Evolutionary conservation across 108 stramenopile species (phyloP), one percentile per base, ranked within the genome.

Genomic region (Cyclotella sp.): DNA sequence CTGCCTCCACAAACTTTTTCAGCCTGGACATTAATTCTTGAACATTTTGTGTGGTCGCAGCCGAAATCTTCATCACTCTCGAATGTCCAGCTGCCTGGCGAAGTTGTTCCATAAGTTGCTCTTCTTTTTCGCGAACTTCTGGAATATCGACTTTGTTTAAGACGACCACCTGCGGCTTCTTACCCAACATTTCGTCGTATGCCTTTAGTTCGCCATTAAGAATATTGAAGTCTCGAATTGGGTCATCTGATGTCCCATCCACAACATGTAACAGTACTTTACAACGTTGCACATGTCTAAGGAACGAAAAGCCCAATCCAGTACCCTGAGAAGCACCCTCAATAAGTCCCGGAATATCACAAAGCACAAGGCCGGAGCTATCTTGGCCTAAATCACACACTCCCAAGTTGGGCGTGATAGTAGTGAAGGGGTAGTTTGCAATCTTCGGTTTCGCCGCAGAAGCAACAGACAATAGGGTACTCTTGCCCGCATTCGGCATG

Each of bases 401-500:
- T 16, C 98, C 98, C 29, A 99, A 79, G 76, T 99, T 99, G 4
- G 98, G 98, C 15, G 96, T 94, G 63, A 98, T 91, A 1, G 98
- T 99, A 12, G 98, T 99, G 72, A 99, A 99, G 19, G 98, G 96
- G 85, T 99, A 99, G 77, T 97, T 92, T 26, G 98, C 98, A 81
- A 98, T 97, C 76, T 99, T 99, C 16, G 98, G 98, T 70, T 84
- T 75, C 16, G 97, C 97, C 27, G 93, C 92, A 26, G 88, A 90
- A 24, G 93, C 88, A 22, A 93, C 89, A 46, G 90, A 91, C 73
- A 99, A 72, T 28, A 99, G 77, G 0, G 98, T 98, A 40, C 90
- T 91, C 88, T 99, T 99, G 63, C 98, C 98, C n/a, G 98, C 98
- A 88, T 98, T 99, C n/a, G 98, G 98, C 81, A 91, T 89, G 45